Evolutionary conservation across 176 grass and related monocot species (phyloP).

Genomic region (Otatea glauca): DNA sequence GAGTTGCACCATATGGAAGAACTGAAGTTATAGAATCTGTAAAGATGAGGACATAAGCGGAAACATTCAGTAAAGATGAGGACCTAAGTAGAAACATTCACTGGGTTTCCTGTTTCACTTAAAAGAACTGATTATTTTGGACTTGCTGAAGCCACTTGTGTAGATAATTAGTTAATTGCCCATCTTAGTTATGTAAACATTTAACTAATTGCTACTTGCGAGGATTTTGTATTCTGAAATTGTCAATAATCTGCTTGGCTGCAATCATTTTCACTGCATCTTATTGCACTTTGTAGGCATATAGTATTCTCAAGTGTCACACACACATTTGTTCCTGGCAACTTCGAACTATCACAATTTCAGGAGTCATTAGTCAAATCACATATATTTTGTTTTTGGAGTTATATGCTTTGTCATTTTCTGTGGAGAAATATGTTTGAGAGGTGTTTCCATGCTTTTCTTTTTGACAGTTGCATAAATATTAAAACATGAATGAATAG

Average conservation of each 20-base stretch:
- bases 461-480: too few species aligned
- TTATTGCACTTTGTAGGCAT: neutral
- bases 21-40: conserved; percentile 9
- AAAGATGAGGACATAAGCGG: conserved; percentile 5
- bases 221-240: neutral
- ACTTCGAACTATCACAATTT: neutral
- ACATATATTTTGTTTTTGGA: neutral
- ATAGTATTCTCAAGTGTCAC: neutral
- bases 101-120: conserved; percentile 16
- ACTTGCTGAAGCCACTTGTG: conserved; percentile 5
- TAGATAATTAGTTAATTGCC: conserved; percentile 34
- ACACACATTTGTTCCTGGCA: neutral
- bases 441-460: too few species aligned
- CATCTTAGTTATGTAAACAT: conserved; percentile 9
- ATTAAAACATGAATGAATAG: too few species aligned
- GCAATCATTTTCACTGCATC: neutral
- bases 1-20: neutral
- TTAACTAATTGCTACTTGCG: neutral
- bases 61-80: neutral
- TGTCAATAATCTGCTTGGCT: conserved; percentile 17
- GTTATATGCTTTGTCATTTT: neutral
- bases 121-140: conserved; percentile 2
- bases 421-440: neutral
- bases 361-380: neutral
- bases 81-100: neutral